Base-by-base conservation (phyloP, 2,329 filamentous ascomycete species). In the Bimuria novae-zelandiae region DNA sequence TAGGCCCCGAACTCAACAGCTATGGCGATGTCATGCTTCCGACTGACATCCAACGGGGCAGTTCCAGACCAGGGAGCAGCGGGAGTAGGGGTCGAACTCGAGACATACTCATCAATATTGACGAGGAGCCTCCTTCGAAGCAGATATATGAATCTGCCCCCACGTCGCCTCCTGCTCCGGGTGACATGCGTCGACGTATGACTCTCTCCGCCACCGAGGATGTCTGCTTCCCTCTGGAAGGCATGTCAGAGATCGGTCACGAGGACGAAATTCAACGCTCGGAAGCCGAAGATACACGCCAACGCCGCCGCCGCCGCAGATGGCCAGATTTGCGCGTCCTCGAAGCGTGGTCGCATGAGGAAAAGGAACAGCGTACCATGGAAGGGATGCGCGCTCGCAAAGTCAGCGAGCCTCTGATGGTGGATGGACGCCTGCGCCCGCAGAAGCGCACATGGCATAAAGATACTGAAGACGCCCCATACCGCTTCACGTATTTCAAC, bases 401-500 rank as follows among this genome's bases (percentile, higher is more conserved):
- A 72, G 93, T 97, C 60, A 95, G 89, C 5, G 94, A 99, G 70
- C 94, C 94, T 8, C 87, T 97, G 67, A 84, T 97, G 62, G 88
- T 99, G 54, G 93, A 93, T 54, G 94, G 94, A 0, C 85, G 94
- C 49, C 77, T 99, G 39, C 86, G 94, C 4, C 92, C 92, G 11
- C 85, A 90, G 33, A 78, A 76, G 63, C 86, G 89, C 62, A 84
- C 84, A 12, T 99, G 93, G 93, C 93, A 91, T 71, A 84, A 89
- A 33, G 86, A 90, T 48, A 90, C 94, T 59, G 92, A 96, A 55
- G 93, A 97, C 60, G 86, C 88, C 0, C 94, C 94, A 0, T 97
- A 95, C 72, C 85, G 94, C 22, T 99, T 97, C 72, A 97, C 94
- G 0, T 99, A 99, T 74, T 99, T 99, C 81, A 97, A 97, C 73